A percentile compares a stretch with the other conserved stretches of the same genome.
phyloP scores from a whole-genome alignment of 73 alveolate species.

The Paraurostyla sp. region DNA sequence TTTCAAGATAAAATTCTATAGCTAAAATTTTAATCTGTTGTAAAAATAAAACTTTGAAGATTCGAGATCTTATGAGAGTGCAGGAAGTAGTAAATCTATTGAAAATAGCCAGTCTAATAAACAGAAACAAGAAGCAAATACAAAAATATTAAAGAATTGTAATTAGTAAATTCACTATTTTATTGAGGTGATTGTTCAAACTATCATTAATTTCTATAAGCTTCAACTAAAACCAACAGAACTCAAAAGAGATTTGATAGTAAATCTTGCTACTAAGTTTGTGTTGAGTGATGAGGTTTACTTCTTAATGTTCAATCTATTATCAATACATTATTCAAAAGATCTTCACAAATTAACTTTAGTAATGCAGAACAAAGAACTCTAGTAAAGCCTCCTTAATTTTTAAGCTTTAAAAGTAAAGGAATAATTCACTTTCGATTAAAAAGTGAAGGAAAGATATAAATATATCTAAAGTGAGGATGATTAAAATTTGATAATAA shows the following conservation, averaged over 20 bases:
- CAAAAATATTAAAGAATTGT: neutral
- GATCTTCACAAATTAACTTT: conserved; percentile 22
- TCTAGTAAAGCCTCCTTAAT: neutral
- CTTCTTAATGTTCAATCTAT: conserved; percentile 21
- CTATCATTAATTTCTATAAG: neutral
- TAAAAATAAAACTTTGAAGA: conserved; percentile 15
- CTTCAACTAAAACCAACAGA: neutral
- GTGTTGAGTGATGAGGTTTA: conserved; percentile 49
- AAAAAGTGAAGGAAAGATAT: neutral
- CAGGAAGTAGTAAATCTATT: neutral
- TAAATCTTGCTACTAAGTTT: neutral
- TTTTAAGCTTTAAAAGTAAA: neutral
- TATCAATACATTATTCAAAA: neutral
- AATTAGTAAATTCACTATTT: neutral
- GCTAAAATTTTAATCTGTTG: conserved; percentile 1
- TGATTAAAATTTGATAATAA: neutral
- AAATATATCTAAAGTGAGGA: neutral
- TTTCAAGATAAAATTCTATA: conserved; percentile 12
- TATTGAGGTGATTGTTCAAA: neutral
- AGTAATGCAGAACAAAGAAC: neutral
- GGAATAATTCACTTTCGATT: neutral
- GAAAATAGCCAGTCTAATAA: neutral
- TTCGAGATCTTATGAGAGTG: conserved; percentile 19
- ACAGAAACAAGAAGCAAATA: neutral
- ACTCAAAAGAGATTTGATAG: conserved; percentile 12